Base-by-base conservation (phyloP, 805 yeast species). In the Lipomyces chichibuensis region DNA sequence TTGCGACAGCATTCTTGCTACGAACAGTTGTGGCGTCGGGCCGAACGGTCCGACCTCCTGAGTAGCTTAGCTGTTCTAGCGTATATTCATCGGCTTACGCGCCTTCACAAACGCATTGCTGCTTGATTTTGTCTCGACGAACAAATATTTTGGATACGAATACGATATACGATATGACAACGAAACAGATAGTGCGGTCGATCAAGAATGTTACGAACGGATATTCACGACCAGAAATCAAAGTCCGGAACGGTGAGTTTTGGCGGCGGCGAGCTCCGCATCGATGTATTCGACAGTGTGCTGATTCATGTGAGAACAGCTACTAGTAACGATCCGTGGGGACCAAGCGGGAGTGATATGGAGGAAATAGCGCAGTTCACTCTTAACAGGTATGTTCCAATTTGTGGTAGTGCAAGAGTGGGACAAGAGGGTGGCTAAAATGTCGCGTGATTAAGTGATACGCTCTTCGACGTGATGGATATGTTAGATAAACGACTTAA, bases 401-500 rank as follows among this genome's bases (percentile, higher is more conserved):
- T 23, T 49, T 52, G 32, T 52, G 27, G 33, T 13, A 25, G 14
- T 6, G 9, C 49, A 13, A 35, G 20, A n/a, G 63, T 52, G n/a
- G 27, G 8, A 23, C 5, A 20, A 13, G 20, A 6, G 27, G 33
- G 33, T n/a, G 7, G 33, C 32, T 52, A 8, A 52, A 11, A 14
- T 25, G 27, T 52, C 33, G 33, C 20, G 27, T 52, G 33, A 13
- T 13, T 6, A 67, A 80, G 80, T 69, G 86, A 88, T 6, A 96
- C 91, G 73, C 87, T 92, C 74, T 83, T 92, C 74, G 96, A 92
- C 75, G 87, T 92, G 58, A 90, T 94, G 96, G 98, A 94, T 75
- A 92, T 94, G 88, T 79, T 94, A 57, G 98, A 94, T 79, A 86
- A 92, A 72, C 85, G 99, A 70, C 81, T 94, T 71, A 94, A 94